Conservation (phyloP, 345 rosid species). For the Atalantia buxifolia region DNA sequence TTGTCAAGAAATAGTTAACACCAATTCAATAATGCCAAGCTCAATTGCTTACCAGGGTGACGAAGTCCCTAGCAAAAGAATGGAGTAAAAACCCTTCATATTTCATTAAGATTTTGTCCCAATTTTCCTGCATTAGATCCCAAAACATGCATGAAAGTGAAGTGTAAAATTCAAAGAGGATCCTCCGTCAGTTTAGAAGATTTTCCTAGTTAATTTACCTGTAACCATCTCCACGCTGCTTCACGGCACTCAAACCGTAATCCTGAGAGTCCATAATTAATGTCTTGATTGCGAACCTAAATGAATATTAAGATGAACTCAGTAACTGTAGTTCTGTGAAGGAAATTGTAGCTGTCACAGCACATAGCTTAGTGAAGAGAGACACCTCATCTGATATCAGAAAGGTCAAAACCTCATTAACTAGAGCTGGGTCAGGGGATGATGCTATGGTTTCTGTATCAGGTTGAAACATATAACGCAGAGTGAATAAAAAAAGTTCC, state of each 20-base stretch:
- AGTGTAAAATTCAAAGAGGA: background rate
- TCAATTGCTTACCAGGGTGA: conserved; percentile 32
- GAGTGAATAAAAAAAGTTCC: background rate
- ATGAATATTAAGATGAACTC: background rate
- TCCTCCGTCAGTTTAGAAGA: background rate
- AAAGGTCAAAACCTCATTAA: conserved; percentile 27
- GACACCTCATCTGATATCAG: conserved; percentile 36
- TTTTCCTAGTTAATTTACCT: conserved; percentile 14
- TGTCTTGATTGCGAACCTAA: conserved; percentile 35
- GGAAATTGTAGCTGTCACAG: background rate
- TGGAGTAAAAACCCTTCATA: conserved; percentile 28
- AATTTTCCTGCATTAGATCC: conserved; percentile 36
- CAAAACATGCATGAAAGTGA: background rate
- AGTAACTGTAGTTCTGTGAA: background rate
- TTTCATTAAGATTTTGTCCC: conserved; percentile 32
- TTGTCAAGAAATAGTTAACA: background rate
- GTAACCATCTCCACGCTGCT: conserved; percentile 39
- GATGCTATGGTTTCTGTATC: conserved; percentile 28
- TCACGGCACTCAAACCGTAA: conserved; percentile 33
- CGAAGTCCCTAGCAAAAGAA: conserved; percentile 19
- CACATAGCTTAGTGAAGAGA: background rate
- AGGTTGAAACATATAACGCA: background rate
- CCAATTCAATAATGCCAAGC: background rate
- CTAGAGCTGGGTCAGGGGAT: conserved; percentile 32
- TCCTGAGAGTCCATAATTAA: conserved; percentile 22